Percentiles rank a stretch among this genome's conserved stretches.
These are phyloP conservation scores for Aspergillus carbonarius DNA, from an alignment of 2,329 filamentous ascomycete genomes.

Conservation along the genomic window DNA sequence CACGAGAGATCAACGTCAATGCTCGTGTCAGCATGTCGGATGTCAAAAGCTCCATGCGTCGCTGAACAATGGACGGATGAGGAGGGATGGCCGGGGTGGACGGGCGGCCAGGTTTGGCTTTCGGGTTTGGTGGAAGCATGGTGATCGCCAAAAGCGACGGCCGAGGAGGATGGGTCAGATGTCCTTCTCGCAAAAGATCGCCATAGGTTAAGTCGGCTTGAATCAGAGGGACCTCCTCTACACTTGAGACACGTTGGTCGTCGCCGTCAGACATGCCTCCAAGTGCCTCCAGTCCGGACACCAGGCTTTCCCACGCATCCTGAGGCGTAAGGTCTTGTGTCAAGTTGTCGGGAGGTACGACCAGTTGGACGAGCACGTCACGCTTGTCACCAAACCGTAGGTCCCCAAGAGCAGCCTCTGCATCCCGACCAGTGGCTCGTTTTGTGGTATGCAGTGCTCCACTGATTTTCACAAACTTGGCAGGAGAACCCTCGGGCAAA, in stretches of 20 bases:
- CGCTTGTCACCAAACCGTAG: slow-evolving; percentile 92
- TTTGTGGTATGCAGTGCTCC: slow-evolving; percentile 95
- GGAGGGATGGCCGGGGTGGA: slow-evolving; percentile 81
- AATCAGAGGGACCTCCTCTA: slow-evolving; percentile 92
- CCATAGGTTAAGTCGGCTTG: slow-evolving; percentile 93
- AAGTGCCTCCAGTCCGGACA: slow-evolving; percentile 90
- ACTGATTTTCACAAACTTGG: slow-evolving; percentile 98
- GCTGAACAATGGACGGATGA: slow-evolving; percentile 90
- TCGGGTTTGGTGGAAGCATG: slow-evolving; percentile 71
- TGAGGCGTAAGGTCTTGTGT: slow-evolving; percentile 82
- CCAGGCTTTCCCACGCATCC: slow-evolving; percentile 95
- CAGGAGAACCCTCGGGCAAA: slow-evolving; percentile 91
- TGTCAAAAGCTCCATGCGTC: slow-evolving; percentile 94
- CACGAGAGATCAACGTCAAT: slow-evolving; percentile 82
- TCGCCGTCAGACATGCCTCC: slow-evolving; percentile 85
- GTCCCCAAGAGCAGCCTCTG: slow-evolving; percentile 88
- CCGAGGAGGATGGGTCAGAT: slow-evolving; percentile 78
- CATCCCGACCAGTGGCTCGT: slow-evolving; percentile 88
- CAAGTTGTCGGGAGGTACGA: slow-evolving; percentile 82
- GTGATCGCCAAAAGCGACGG: slow-evolving; percentile 93
- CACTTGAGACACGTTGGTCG: slow-evolving; percentile 75
- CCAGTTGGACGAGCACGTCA: slow-evolving; percentile 90
- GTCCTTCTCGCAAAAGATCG: slow-evolving; percentile 87
- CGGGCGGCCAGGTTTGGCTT: slow-evolving; percentile 57
- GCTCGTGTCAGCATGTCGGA: slow-evolving; percentile 97